Conservation (phyloP, 139 green algal genomes). For the Microglena sp. region DNA sequence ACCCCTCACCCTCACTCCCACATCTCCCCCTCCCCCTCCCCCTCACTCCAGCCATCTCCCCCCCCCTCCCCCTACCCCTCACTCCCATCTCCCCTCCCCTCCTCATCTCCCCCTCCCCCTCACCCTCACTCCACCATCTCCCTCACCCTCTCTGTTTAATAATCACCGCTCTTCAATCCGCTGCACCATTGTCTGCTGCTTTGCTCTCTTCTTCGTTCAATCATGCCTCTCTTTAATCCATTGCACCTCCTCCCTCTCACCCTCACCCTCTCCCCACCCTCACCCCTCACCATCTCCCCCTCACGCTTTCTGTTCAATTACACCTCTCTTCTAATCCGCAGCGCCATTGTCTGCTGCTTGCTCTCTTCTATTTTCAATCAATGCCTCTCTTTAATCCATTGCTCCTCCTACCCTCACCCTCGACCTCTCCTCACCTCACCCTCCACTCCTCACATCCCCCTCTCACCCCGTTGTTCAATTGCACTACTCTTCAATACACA, state of each 20-base stretch:
- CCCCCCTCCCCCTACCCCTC: neutral
- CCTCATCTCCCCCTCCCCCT: neutral
- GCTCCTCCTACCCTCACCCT: neutral
- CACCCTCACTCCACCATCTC: neutral
- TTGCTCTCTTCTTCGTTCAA: neutral
- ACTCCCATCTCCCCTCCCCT: neutral
- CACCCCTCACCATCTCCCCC: neutral
- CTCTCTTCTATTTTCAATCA: neutral
- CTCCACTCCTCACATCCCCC: neutral
- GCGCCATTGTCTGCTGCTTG: neutral
- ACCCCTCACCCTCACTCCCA: neutral
- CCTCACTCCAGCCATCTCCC: neutral
- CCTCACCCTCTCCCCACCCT: neutral
- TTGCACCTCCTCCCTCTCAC: neutral
- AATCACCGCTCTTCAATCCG: neutral
- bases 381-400: neutral
- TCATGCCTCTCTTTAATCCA: neutral
- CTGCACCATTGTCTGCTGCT: neutral
- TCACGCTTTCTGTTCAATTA: neutral
- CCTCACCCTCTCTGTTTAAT: neutral
- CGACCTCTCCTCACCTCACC: neutral
- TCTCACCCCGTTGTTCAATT: too few relatives aligned
- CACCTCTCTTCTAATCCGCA: neutral
- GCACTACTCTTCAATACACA: too few relatives aligned
- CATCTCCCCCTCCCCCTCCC: neutral